Evolutionary conservation across 78 protist genomes (phyloP), one percentile per base, ranked within the genome.

Genomic region (Goniomonas avonlea): DNA sequence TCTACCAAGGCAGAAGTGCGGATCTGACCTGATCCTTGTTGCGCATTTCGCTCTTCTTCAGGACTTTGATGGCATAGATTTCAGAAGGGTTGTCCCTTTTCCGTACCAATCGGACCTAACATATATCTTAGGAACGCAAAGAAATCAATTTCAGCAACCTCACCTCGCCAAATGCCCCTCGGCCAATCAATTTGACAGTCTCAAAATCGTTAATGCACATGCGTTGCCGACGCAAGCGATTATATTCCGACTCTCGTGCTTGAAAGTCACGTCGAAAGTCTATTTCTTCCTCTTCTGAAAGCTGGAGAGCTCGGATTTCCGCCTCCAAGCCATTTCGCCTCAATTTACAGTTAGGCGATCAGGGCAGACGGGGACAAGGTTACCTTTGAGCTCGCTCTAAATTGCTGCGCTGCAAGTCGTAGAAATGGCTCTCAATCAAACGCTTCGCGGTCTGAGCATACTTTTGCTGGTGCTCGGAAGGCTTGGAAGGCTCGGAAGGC

Each of bases 61-160:
- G 38, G 32, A 3, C n/a, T 63, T 85, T 85, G 58, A 79, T 41
- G 20, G 88, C 88, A 35, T 4, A 18, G 77, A 77, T 41, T 21
- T 77, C 80, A 8, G 38, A 25, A 20, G 56, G 71, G n/a, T 74
- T 60, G 47, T 41, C 45, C 20, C 25, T 73, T 53, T 34, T 74
- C 47, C 41, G 9, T 11, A 8, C n/a, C n/a, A n/a, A 82, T 5
- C 18, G 21, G 73, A 43, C 50, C 50, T 43, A 11, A 8, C 50
- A 43, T 8, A 43, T 43, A 18, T 3, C 31, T 53, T 4, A 5
- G 60, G 34, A 25, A 21, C 34, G 9, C 34, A 18, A 15, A 11
- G 11, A 18, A 53, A 4, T 18, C 31, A 18, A 3, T 25, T 53
- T 9, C 60, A 53, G 60, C 34, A 53, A 11, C 60, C 43, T 9